Evolutionary conservation across 2,329 filamentous ascomycete species (phyloP).

Genomic region (Cercospora sojina): DNA sequence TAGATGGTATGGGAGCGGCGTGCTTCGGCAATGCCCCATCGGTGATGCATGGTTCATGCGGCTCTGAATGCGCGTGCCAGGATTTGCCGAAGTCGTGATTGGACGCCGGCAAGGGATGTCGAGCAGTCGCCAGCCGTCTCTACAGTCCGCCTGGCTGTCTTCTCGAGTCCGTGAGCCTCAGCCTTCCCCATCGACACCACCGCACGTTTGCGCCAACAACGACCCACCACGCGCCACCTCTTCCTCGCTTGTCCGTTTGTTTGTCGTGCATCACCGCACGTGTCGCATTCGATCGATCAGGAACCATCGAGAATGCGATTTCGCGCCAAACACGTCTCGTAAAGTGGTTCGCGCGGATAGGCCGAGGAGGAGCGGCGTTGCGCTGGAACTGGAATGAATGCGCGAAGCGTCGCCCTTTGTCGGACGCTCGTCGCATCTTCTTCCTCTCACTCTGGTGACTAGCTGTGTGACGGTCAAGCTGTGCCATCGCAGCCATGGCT

Average conservation of each 20-base stretch:
- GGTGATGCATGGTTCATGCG: slow-evolving; percentile 4
- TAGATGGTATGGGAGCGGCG: background rate
- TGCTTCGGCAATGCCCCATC: slow-evolving; percentile 5
- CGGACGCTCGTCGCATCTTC: background rate
- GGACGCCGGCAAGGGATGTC: background rate
- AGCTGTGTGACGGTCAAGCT: background rate
- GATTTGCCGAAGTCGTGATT: slow-evolving; percentile 1
- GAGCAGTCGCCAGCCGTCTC: background rate
- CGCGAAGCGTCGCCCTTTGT: slow-evolving; percentile 3
- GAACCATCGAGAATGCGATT: background rate
- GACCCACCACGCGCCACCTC: background rate
- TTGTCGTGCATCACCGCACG: background rate
- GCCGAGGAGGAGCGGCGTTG: background rate
- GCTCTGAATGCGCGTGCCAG: slow-evolving; percentile 1
- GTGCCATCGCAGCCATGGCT: slow-evolving; percentile 27
- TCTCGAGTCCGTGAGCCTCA: slow-evolving; percentile 1
- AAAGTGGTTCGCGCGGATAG: slow-evolving; percentile 4
- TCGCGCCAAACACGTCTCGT: slow-evolving; percentile 2
- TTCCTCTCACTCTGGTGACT: background rate
- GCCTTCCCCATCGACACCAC: background rate
- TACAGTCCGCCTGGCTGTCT: background rate
- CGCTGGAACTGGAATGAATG: slow-evolving; percentile 9
- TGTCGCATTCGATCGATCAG: background rate
- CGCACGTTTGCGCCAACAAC: slow-evolving; percentile 4
- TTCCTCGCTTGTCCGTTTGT: background rate